phyloP scores from a whole-genome alignment of 139 green algal species.

The Coelastrella sp. region DNA sequence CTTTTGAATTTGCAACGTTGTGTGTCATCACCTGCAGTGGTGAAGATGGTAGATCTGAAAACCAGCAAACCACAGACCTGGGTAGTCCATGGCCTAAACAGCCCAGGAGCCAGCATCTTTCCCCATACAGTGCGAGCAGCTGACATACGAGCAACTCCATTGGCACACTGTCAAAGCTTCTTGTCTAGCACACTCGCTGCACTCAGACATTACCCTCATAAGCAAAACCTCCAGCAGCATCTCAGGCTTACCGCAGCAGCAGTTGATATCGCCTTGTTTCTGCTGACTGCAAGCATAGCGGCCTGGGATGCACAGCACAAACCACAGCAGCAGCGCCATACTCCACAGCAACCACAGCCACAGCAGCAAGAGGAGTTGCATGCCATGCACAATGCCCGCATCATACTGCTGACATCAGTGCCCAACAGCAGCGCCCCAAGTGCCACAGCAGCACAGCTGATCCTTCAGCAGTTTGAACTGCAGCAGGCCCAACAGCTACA shows the following conservation, averaged over 20 bases:
- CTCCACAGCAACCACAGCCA: not conserved
- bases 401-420: conserved; percentile 33
- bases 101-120: not conserved
- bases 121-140: conserved; percentile 20
- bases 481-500: not conserved
- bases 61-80: conserved; percentile 25
- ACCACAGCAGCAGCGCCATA: not conserved
- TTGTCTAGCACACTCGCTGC: not conserved
- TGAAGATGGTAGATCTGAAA: conserved; percentile 25
- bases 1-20: not conserved
- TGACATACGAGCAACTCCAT: conserved; percentile 34
- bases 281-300: conserved; percentile 36
- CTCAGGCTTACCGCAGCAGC: not conserved
- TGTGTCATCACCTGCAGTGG: not conserved
- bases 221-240: conserved; percentile 7
- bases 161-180: conserved; percentile 17
- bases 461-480: conserved; percentile 9
- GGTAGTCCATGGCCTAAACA: conserved; percentile 20
- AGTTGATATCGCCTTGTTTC: conserved; percentile 33
- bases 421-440: conserved; percentile 12
- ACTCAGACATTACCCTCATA: conserved; percentile 9
- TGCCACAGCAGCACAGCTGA: not conserved
- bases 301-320: conserved; percentile 40
- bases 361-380: not conserved
- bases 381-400: conserved; percentile 33